Conservation (phyloP, 257 asterid genomes). For the Buddleja alternifolia region DNA sequence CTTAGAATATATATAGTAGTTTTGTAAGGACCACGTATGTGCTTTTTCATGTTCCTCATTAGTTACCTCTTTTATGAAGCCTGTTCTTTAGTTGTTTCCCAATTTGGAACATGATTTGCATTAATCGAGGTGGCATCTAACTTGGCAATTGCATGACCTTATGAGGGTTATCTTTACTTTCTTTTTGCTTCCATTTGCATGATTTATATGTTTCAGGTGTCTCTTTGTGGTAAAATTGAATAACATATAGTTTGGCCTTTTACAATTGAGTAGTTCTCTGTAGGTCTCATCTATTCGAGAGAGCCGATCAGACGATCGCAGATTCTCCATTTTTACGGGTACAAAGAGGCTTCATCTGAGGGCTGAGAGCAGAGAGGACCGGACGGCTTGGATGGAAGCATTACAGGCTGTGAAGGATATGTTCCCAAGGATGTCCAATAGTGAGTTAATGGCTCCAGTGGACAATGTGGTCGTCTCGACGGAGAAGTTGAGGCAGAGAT, state of each 20-base stretch:
- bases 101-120: neutral
- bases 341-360: constrained; percentile 90
- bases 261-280: constrained; percentile 38
- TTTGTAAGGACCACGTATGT: neutral
- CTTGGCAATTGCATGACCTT: constrained; percentile 5
- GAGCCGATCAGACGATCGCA: constrained; percentile 90
- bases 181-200: constrained; percentile 9
- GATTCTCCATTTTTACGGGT: constrained; percentile 93
- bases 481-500: constrained; percentile 69
- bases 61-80: neutral
- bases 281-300: constrained; percentile 90
- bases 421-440: constrained; percentile 94
- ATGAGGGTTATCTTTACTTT: neutral
- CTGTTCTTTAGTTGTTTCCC: neutral
- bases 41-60: neutral
- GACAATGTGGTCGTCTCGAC: constrained; percentile 68
- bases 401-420: constrained; percentile 86
- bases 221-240: constrained; percentile 8
- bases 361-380: constrained; percentile 88
- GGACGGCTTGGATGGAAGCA: constrained; percentile 87
- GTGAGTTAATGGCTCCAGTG: constrained; percentile 90
- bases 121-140: neutral
- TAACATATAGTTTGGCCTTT: constrained; percentile 20
- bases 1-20: neutral
- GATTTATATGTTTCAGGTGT: neutral